These are phyloP conservation scores for Aspergillus fumigatus DNA, from an alignment of 2,329 filamentous ascomycete genomes.

Conservation along the genomic window DNA sequence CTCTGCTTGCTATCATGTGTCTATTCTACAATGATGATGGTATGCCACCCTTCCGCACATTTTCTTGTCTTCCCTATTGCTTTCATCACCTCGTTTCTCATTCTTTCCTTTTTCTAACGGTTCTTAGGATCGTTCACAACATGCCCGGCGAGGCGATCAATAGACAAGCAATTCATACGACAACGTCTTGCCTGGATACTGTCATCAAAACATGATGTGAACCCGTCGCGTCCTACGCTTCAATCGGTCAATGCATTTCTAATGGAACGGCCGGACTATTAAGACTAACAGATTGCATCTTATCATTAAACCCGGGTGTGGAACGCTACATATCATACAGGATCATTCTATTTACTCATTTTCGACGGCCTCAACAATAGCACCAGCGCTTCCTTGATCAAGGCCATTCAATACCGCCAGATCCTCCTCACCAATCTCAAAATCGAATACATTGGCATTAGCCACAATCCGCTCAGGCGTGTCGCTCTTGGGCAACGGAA, in stretches of 20 bases:
- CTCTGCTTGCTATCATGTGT: slow-evolving; percentile 71
- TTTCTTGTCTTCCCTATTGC: slow-evolving; percentile 14
- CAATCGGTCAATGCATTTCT: slow-evolving; percentile 90
- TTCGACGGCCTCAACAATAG: slow-evolving; percentile 45
- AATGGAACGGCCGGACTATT: slow-evolving; percentile 52
- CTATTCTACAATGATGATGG: slow-evolving; percentile 65
- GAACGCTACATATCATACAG: slow-evolving; percentile 5
- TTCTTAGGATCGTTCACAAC: slow-evolving; percentile 28
- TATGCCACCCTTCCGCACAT: slow-evolving; percentile 10
- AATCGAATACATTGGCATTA: slow-evolving; percentile 61
- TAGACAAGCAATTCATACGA: slow-evolving; percentile 75
- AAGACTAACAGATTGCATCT: slow-evolving; percentile 9
- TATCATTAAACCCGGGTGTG: slow-evolving; percentile 1
- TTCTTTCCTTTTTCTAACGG: slow-evolving; percentile 3
- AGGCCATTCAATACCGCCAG: slow-evolving; percentile 52
- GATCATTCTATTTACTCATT: slow-evolving; percentile 34
- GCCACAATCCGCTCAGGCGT: slow-evolving; percentile 61
- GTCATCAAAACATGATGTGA: slow-evolving; percentile 70
- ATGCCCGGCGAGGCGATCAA: slow-evolving; percentile 23
- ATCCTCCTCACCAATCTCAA: slow-evolving; percentile 54
- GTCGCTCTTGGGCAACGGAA: slow-evolving; percentile 71
- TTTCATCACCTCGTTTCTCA: background rate
- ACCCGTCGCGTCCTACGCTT: slow-evolving; percentile 77
- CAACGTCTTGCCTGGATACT: slow-evolving; percentile 77
- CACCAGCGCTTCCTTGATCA: slow-evolving; percentile 47